Evolutionary conservation across 768 basidiomycete species (phyloP).

Genomic region (Pleurotus citrinopileatus): DNA sequence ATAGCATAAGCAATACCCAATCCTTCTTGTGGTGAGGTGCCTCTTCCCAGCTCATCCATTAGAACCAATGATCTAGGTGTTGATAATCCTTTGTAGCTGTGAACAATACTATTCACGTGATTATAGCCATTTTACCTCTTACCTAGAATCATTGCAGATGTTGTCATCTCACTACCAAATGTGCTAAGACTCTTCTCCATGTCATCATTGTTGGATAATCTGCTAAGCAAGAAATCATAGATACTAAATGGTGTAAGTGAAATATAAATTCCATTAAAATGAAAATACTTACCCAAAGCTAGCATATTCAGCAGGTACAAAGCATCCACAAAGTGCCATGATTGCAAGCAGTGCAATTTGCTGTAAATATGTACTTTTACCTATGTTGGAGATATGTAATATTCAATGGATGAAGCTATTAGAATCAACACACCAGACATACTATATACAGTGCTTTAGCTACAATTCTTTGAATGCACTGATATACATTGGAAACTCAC

Average conservation of each 20-base stretch:
- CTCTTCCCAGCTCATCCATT: conserved; percentile 91
- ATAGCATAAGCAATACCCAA: conserved; percentile 84
- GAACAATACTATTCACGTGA: neutral
- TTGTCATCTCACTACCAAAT: conserved; percentile 93
- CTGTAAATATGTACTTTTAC: conserved; percentile 91
- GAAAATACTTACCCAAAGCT: conserved; percentile 62
- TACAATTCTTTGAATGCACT: neutral
- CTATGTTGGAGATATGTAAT: conserved; percentile 26
- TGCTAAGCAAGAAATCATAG: conserved; percentile 79
- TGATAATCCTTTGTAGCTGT: conserved; percentile 63
- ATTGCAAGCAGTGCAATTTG: conserved; percentile 82
- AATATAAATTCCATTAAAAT: neutral
- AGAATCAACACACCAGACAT: conserved; percentile 38
- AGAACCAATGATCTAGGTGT: conserved; percentile 71
- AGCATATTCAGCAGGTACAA: conserved; percentile 92
- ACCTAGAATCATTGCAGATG: conserved; percentile 90
- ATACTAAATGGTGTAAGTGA: conserved; percentile 39
- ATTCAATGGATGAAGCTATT: too few species aligned
- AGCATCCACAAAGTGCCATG: conserved; percentile 89
- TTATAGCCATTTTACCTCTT: conserved; percentile 7
- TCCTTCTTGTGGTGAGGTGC: conserved; percentile 83
- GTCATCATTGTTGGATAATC: conserved; percentile 93
- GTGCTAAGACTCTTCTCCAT: conserved; percentile 89
- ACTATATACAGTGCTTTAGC: conserved; percentile 19
- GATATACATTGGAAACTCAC: conserved; percentile 36